Evolutionary conservation across 768 basidiomycete species (phyloP).

Genomic region (Podaxis sp.): DNA sequence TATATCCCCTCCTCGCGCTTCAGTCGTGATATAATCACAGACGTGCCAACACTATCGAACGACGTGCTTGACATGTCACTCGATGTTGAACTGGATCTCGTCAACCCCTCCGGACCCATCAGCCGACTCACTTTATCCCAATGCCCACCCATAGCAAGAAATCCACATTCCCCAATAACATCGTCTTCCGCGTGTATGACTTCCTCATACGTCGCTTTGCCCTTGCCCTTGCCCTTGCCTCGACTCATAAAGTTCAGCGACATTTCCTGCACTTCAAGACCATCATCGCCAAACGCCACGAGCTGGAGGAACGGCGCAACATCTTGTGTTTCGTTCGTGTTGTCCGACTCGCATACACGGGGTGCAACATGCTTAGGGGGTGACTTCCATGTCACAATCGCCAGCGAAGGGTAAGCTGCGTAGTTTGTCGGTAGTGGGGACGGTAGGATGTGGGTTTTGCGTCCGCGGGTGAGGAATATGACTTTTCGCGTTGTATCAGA

Average conservation of each 20-base stretch:
- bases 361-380: conserved; percentile 50
- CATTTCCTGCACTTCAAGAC: conserved; percentile 72
- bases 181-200: conserved; percentile 54
- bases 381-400: conserved; percentile 52
- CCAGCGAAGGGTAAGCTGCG: conserved; percentile 44
- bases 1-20: conserved; percentile 65
- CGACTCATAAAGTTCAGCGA: conserved; percentile 42
- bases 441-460: conserved; percentile 61
- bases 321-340: conserved; percentile 15
- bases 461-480: conserved; percentile 66
- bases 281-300: conserved; percentile 63
- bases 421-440: conserved; percentile 60
- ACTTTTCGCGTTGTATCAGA: conserved; percentile 37
- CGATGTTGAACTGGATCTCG: conserved; percentile 39
- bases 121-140: conserved; percentile 35
- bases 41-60: conserved; percentile 46
- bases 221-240: conserved; percentile 52
- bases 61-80: conserved; percentile 42
- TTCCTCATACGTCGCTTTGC: conserved; percentile 42
- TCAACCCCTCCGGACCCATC: conserved; percentile 32
- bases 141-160: conserved; percentile 47
- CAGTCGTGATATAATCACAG: conserved; percentile 42
- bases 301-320: conserved; percentile 57
- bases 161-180: conserved; percentile 60
- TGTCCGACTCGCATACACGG: conserved; percentile 38